phyloP scores from a whole-genome alignment of 2,329 filamentous ascomycete genomes.

The Calonectria crousiana region DNA sequence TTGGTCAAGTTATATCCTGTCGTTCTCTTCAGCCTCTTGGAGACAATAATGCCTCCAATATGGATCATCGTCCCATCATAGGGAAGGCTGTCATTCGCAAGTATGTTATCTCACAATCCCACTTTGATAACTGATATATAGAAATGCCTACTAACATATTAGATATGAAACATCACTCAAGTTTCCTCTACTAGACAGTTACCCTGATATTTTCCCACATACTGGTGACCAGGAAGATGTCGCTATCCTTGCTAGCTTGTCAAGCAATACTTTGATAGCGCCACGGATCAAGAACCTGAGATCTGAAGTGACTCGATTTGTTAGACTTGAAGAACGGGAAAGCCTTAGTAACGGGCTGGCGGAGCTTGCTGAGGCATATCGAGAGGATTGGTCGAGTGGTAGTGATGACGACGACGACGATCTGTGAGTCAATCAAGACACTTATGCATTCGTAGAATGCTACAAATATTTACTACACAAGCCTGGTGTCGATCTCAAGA shows the following conservation, averaged over 20 bases:
- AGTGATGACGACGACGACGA: constrained; percentile 78
- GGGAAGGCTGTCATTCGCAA: constrained; percentile 45
- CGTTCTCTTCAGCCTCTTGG: constrained; percentile 35
- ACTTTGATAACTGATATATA: neutral
- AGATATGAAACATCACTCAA: constrained; percentile 66
- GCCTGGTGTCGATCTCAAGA: neutral
- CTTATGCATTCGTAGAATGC: neutral
- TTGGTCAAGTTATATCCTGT: constrained; percentile 44
- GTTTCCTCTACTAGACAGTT: constrained; percentile 87
- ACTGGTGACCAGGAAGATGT: constrained; percentile 49
- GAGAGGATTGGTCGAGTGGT: constrained; percentile 87
- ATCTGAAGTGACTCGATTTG: constrained; percentile 70
- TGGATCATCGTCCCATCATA: constrained; percentile 36
- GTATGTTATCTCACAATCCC: constrained; percentile 32
- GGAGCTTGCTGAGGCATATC: constrained; percentile 88
- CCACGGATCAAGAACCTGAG: constrained; percentile 76
- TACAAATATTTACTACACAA: neutral
- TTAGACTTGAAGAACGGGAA: constrained; percentile 85
- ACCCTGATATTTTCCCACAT: constrained; percentile 78
- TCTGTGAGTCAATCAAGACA: constrained; percentile 35
- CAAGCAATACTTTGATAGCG: constrained; percentile 81
- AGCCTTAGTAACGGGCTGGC: constrained; percentile 83
- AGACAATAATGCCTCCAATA: constrained; percentile 4
- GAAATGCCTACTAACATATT: neutral
- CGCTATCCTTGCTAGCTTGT: constrained; percentile 70